Percentiles rank a stretch among this genome's conserved stretches.
These are phyloP conservation scores for Lyophyllum decastes DNA, from an alignment of 768 basidiomycete species.

Conservation along the genomic window DNA sequence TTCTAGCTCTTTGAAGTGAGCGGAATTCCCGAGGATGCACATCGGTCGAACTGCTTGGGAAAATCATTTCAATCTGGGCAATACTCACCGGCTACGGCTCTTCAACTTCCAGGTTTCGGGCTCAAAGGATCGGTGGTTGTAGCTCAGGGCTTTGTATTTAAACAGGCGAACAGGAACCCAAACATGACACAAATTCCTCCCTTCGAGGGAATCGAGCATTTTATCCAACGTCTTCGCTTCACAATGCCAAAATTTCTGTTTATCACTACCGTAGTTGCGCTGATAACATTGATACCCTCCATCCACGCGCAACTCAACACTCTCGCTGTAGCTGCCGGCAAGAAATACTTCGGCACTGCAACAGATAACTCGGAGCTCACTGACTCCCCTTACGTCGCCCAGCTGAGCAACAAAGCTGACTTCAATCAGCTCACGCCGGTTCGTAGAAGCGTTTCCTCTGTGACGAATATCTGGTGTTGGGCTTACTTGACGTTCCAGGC, in stretches of 20 bases:
- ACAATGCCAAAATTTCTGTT: background rate
- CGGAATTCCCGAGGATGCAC: background rate
- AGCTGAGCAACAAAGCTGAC: slow-evolving; percentile 36
- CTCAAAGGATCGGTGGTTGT: background rate
- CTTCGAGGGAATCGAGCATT: background rate
- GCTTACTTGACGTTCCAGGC: slow-evolving; percentile 18
- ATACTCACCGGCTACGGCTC: background rate
- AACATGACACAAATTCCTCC: background rate
- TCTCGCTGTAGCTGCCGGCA: slow-evolving; percentile 44
- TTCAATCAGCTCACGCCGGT: slow-evolving; percentile 51
- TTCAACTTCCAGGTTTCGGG: background rate
- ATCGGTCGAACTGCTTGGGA: background rate
- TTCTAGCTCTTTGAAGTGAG: background rate
- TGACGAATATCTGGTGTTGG: background rate
- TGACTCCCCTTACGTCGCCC: slow-evolving; percentile 39
- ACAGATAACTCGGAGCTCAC: slow-evolving; percentile 50
- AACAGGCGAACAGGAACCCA: background rate
- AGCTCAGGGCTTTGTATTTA: background rate
- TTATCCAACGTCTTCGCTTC: background rate
- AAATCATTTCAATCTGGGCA: background rate
- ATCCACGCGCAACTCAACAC: slow-evolving; percentile 38
- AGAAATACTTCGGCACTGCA: slow-evolving; percentile 53
- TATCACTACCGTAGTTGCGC: background rate
- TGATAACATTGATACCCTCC: background rate
- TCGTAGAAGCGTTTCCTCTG: background rate